Base-by-base conservation (phyloP, 805 yeast genomes). In the Lachancea fermentati region DNA sequence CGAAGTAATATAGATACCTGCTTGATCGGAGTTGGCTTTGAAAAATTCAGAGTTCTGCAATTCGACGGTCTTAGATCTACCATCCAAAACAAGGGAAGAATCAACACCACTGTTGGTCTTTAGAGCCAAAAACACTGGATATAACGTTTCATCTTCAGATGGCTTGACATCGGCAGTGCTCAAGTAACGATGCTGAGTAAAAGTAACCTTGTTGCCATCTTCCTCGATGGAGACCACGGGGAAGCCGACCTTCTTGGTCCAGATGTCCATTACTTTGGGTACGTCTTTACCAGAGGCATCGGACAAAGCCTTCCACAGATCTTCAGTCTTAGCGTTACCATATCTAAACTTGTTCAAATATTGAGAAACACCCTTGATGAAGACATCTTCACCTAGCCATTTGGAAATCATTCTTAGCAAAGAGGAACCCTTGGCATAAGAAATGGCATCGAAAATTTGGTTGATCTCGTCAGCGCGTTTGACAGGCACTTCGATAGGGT, bases 401-500 rank as follows among this genome's bases (percentile, higher is more conserved):
- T 73, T 75, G 32, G 86, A 76, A 51, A 84, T 76, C 95, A 83
- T 85, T 62, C 85, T 78, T 62, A 83, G 73, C 45, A 82, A 68
- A 4, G 87, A 78, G 14, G 91, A 81, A 51, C 95, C 95, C 64
- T 85, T 85, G 26, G 83, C 70, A 61, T 85, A 85, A 7, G 93
- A 83, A 51, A 85, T 85, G 32, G 88, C 85, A 61, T 85, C 94
- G 58, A 85, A 85, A 49, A 85, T 81, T 68, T 85, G 93, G 60
- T 82, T 82, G 51, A 85, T 81, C 58, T 85, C 89, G 52, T 78
- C 83, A 16, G 88, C 89, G 48, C 73, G 73, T 58, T 77, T 75
- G 19, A 85, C 85, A 13, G 91, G 88, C 29, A 85, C 91, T 62
- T 85, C 89, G 49, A 85, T 79, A 32, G 94, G 93, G 60, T 85